A percentile compares a stretch with the other conserved stretches of the same genome.
phyloP scores from a whole-genome alignment of 371 early-diverging fungal species.

The Massospora cicadina region DNA sequence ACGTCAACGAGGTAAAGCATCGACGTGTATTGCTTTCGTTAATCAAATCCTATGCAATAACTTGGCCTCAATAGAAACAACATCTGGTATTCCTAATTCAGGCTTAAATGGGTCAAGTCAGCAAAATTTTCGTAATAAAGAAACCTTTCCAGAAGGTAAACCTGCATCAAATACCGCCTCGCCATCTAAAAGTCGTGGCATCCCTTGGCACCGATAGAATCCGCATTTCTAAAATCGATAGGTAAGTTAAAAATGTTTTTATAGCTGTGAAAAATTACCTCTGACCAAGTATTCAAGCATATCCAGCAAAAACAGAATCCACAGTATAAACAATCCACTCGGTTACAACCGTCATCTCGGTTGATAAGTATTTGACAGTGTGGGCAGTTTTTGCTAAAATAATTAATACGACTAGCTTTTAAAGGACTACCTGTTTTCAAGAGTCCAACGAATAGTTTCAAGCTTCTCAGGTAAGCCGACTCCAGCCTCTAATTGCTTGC shows the following conservation, averaged over 20 bases:
- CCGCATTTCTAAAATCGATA: slow-evolving; percentile 18
- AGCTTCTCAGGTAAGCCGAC: slow-evolving; percentile 18
- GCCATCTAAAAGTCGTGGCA: not conserved
- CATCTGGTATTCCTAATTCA: slow-evolving; percentile 32
- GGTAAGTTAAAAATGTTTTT: not conserved
- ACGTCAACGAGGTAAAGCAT: no score
- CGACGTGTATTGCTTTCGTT: no score
- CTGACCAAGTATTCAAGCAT: slow-evolving; percentile 22
- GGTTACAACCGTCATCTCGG: slow-evolving; percentile 62
- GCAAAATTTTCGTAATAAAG: no score
- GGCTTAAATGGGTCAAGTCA: slow-evolving; percentile 17
- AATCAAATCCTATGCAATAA: no score
- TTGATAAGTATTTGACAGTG: slow-evolving; percentile 54
- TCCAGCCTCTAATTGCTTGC: slow-evolving; percentile 15
- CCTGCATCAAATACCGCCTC: not conserved
- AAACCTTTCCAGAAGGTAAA: not conserved
- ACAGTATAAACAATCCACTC: slow-evolving; percentile 55
- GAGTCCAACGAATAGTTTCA: slow-evolving; percentile 28
- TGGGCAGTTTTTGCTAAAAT: slow-evolving; percentile 39
- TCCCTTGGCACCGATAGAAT: slow-evolving; percentile 20
- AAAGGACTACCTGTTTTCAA: slow-evolving; percentile 22
- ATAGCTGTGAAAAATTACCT: slow-evolving; percentile 11
- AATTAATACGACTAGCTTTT: not conserved
- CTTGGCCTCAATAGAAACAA: slow-evolving; percentile 26
- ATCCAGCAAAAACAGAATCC: slow-evolving; percentile 56